These are phyloP conservation scores for Penium margaritaceum DNA, from an alignment of 139 green algal genomes.

Conservation along the genomic window DNA sequence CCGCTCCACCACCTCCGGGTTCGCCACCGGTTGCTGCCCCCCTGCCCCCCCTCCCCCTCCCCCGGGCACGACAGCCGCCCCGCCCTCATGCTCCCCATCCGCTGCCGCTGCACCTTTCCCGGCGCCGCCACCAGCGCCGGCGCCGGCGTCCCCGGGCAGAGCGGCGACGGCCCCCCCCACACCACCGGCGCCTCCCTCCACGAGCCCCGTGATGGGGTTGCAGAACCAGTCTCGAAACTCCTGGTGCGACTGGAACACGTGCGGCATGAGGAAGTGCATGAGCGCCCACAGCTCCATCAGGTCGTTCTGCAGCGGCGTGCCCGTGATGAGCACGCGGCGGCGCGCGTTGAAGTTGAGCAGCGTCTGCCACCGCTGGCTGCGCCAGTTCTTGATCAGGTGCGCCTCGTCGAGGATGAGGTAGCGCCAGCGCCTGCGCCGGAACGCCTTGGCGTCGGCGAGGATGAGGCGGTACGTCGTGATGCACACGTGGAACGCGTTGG, in stretches of 20 bases:
- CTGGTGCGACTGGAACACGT: slow-evolving; percentile 56
- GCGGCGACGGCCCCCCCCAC: not conserved
- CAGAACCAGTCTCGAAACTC: slow-evolving; percentile 97
- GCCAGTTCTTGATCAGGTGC: slow-evolving; percentile 99
- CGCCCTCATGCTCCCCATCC: no score
- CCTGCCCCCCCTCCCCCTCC: not conserved
- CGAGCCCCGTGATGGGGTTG: slow-evolving; percentile 59
- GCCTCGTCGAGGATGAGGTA: slow-evolving; percentile 98
- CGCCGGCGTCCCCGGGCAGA: not conserved
- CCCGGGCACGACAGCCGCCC: not conserved
- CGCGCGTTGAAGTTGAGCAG: slow-evolving; percentile 94
- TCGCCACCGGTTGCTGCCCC: slow-evolving; percentile 10
- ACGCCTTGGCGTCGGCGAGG: slow-evolving; percentile 86
- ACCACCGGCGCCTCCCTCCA: slow-evolving; percentile 16
- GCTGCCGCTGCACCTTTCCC: not conserved
- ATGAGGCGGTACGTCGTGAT: slow-evolving; percentile 96
- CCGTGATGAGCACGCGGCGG: slow-evolving; percentile 88
- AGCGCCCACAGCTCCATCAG: slow-evolving; percentile 96
- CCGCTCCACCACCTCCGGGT: slow-evolving; percentile 78
- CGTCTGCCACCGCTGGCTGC: slow-evolving; percentile 90
- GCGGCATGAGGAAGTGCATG: slow-evolving; percentile 98
- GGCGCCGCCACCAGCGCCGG: not conserved
- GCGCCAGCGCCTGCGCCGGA: slow-evolving; percentile 92
- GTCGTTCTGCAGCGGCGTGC: slow-evolving; percentile 91
- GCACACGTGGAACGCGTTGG: slow-evolving; percentile 95